A percentile compares a stretch with the other conserved stretches of the same genome.
Conservation (phyloP, 2,329 filamentous ascomycete genomes). For the Pseudopithomyces chartarum region DNA sequence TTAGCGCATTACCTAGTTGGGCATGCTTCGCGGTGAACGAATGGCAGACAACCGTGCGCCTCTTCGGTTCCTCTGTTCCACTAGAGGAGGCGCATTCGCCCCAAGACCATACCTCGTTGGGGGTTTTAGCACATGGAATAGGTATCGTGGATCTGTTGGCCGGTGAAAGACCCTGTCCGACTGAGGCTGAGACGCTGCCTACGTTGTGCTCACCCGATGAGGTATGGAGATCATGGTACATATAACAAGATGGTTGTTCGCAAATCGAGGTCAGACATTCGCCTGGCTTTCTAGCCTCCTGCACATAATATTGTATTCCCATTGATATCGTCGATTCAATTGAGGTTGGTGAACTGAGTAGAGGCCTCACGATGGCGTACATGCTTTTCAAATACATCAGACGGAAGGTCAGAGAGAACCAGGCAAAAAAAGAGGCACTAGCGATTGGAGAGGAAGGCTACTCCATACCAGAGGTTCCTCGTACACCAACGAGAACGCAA, state of each 20-base stretch:
- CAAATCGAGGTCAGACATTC: not conserved
- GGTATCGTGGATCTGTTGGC: not conserved
- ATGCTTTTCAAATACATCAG: conserved; percentile 33
- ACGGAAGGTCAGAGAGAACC: conserved; percentile 25
- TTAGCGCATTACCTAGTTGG: conserved; percentile 14
- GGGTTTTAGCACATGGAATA: not conserved
- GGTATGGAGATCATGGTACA: not conserved
- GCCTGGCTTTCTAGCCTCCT: not conserved
- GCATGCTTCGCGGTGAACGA: conserved; percentile 11
- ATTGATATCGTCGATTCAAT: not conserved
- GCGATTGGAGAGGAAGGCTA: conserved; percentile 30
- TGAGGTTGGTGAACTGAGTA: not conserved
- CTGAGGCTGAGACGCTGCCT: conserved; percentile 8
- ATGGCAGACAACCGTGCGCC: not conserved
- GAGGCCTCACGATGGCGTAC: conserved; percentile 24
- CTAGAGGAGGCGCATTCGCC: not conserved
- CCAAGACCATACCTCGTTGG: not conserved
- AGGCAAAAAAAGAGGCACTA: conserved; percentile 22
- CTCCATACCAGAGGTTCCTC: conserved; percentile 23
- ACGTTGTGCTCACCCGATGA: conserved; percentile 8
- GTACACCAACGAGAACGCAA: conserved; percentile 1
- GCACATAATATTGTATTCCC: no score
- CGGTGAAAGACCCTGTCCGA: no score
- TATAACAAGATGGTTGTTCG: conserved; percentile 13
- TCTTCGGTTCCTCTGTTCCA: not conserved